Percentiles rank a stretch among this genome's conserved stretches.
Conservation (phyloP, 768 basidiomycete species). For the Heimioporus sp. region DNA sequence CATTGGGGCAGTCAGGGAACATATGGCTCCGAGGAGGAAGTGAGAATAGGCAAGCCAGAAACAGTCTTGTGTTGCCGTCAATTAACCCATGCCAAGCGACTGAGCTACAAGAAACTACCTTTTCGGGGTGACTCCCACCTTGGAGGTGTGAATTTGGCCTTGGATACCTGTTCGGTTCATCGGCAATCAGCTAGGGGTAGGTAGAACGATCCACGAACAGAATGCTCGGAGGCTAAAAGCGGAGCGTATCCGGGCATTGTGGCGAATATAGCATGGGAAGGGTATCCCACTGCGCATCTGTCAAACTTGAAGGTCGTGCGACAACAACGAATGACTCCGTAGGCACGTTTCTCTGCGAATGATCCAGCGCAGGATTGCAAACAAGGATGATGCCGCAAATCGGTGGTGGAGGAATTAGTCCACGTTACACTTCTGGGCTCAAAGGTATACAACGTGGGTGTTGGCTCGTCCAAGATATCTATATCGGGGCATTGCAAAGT, state of each 20-base stretch:
- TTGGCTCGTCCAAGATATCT: not conserved
- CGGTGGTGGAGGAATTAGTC: not conserved
- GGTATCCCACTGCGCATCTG: not conserved
- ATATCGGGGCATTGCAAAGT: not conserved
- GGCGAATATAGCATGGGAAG: not conserved
- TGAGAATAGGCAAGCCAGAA: not conserved
- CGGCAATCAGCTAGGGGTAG: not conserved
- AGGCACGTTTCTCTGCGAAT: not conserved
- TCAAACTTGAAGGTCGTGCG: not conserved
- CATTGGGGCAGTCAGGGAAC: not conserved
- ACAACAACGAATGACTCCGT: not conserved
- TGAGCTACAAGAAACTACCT: not conserved
- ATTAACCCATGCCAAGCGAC: not conserved
- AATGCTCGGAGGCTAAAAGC: not conserved
- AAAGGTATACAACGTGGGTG: too few species aligned
- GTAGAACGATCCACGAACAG: too few species aligned
- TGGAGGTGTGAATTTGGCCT: not conserved
- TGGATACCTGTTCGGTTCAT: conserved; percentile 1
- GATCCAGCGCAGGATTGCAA: not conserved
- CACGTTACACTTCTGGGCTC: not conserved
- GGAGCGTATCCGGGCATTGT: not conserved
- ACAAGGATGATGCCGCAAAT: not conserved
- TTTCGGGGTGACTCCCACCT: not conserved
- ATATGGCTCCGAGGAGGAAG: not conserved
- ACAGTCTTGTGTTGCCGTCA: not conserved